Evolutionary conservation across 495 filamentous ascomycete genomes (phyloP).

Genomic region (Aspergillus wentii): DNA sequence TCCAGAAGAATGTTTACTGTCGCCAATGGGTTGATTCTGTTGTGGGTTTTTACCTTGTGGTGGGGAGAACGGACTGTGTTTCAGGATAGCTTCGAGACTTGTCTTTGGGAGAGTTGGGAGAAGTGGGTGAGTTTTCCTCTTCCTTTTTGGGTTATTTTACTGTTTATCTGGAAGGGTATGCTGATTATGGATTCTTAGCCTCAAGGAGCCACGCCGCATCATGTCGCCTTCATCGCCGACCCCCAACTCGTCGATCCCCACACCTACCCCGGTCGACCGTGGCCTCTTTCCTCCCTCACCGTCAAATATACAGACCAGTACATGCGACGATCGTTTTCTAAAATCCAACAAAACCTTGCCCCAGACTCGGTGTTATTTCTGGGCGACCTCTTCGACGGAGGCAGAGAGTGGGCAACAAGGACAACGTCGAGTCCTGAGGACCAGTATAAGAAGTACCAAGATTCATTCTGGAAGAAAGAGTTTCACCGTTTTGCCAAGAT

Average conservation of each 20-base stretch:
- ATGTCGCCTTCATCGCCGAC: conserved; percentile 84
- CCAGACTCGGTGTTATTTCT: conserved; percentile 87
- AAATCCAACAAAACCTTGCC: conserved; percentile 61
- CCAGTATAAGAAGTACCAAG: conserved; percentile 69
- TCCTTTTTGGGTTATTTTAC: not conserved
- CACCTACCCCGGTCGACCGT: conserved; percentile 90
- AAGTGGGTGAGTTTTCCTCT: conserved; percentile 65
- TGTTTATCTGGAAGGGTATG: not conserved
- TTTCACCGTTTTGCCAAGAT: conserved; percentile 75
- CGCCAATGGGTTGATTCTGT: conserved; percentile 57
- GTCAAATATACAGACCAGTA: conserved; percentile 85
- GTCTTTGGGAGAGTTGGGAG: conserved; percentile 85
- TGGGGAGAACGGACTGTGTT: conserved; percentile 87
- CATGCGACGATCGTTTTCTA: conserved; percentile 69
- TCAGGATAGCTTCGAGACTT: conserved; percentile 58
- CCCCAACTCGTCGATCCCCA: conserved; percentile 98
- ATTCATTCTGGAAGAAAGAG: conserved; percentile 77
- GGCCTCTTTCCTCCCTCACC: conserved; percentile 77
- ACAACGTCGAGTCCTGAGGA: conserved; percentile 61
- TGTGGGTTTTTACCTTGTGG: conserved; percentile 77
- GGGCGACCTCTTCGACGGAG: conserved; percentile 94
- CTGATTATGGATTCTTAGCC: conserved; percentile 49
- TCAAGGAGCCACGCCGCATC: conserved; percentile 70
- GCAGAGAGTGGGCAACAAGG: conserved; percentile 83
- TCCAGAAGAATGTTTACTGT: conserved; percentile 46